Percentiles rank a stretch among this genome's conserved stretches.
Conservation (phyloP, 1,284 basidiomycete species). For the Apiotrichum veenhuisii region DNA sequence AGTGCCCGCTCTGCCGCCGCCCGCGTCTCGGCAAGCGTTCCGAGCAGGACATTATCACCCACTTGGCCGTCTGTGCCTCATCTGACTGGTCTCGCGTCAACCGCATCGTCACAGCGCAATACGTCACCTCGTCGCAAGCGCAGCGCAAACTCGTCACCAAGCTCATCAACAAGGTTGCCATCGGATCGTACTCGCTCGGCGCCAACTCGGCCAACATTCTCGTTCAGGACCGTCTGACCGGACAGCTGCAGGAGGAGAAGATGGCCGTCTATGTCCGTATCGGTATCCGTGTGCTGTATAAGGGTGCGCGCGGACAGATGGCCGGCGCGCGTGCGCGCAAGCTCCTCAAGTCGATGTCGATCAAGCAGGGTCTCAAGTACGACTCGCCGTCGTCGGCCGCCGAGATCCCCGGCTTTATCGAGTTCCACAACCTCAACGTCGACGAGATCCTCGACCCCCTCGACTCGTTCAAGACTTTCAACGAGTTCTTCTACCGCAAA, state of each 20-base stretch:
- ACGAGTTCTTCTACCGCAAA: conserved; percentile 82
- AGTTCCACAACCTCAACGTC: conserved; percentile 80
- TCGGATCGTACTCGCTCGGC: conserved; percentile 82
- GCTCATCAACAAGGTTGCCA: conserved; percentile 75
- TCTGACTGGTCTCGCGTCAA: conserved; percentile 88
- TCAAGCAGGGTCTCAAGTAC: conserved; percentile 94
- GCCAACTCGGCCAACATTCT: conserved; percentile 87
- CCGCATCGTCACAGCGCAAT: conserved; percentile 85
- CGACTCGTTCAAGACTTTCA: conserved; percentile 84
- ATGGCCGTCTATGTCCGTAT: conserved; percentile 83
- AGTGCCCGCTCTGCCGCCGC: conserved; percentile 88
- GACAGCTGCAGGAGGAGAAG: conserved; percentile 94
- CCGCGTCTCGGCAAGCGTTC: conserved; percentile 77
- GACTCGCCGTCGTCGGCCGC: conserved; percentile 76
- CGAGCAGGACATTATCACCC: conserved; percentile 89
- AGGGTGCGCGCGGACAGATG: conserved; percentile 85
- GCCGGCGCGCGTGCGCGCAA: conserved; percentile 78
- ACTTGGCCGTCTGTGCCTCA: conserved; percentile 88
- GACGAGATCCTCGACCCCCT: conserved; percentile 79
- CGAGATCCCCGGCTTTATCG: conserved; percentile 83
- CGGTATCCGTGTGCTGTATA: conserved; percentile 88
- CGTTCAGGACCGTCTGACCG: conserved; percentile 84
- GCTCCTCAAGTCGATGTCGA: conserved; percentile 79
- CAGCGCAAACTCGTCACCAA: conserved; percentile 96
- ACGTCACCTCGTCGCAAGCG: conserved; percentile 90